Percentiles rank a stretch among this genome's conserved stretches.
phyloP scores from a whole-genome alignment of 768 basidiomycete species.

The Amanita molliuscula region DNA sequence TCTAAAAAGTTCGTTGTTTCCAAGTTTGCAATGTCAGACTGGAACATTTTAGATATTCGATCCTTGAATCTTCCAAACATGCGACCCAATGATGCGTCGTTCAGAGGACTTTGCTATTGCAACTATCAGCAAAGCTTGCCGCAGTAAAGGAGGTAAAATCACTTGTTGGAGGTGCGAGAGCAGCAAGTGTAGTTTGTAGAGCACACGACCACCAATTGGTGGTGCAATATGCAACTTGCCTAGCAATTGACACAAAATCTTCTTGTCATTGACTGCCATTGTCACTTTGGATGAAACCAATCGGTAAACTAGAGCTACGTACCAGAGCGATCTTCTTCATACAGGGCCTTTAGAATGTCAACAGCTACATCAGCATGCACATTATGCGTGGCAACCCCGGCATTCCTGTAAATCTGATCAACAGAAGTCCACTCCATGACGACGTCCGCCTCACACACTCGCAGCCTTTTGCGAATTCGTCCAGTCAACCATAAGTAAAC shows the following conservation, averaged over 20 bases:
- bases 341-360: conserved; percentile 31
- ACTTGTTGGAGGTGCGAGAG: conserved; percentile 7
- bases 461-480: conserved; percentile 72
- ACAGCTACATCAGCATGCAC: conserved; percentile 51
- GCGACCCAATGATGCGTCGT: conserved; percentile 1
- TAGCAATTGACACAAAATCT: background rate
- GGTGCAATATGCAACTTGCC: conserved; percentile 1
- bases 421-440: conserved; percentile 1
- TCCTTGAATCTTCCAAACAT: conserved; percentile 3
- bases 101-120: conserved; percentile 5
- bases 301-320: background rate
- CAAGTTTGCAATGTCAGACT: background rate
- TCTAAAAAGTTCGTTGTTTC: background rate
- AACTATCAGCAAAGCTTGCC: background rate
- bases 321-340: conserved; percentile 4
- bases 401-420: conserved; percentile 10
- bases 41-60: conserved; percentile 1
- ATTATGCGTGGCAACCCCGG: conserved; percentile 11
- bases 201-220: background rate
- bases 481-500: conserved; percentile 77
- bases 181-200: conserved; percentile 5
- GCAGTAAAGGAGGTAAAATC: background rate
- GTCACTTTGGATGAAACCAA: background rate
- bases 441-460: conserved; percentile 22
- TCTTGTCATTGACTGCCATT: background rate